Conservation (phyloP, 306 rosid species). For the Acmispon strigosus region DNA sequence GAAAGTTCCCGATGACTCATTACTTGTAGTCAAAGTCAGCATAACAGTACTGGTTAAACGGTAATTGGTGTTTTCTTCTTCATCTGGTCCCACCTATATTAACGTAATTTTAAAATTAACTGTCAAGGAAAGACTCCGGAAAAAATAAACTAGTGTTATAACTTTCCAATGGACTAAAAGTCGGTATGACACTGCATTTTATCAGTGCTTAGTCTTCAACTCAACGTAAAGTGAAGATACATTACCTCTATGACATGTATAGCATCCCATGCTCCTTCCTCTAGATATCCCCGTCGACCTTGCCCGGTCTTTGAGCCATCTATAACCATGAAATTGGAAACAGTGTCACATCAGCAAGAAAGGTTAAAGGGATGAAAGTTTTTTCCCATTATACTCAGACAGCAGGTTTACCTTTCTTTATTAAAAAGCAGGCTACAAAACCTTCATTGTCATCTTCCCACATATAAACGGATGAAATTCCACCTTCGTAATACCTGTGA, state of each 20-base stretch:
- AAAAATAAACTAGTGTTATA: not conserved
- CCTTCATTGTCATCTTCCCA: conserved; percentile 96
- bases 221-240: not conserved
- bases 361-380: conserved; percentile 5
- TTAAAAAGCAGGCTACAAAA: conserved; percentile 81
- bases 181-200: not conserved
- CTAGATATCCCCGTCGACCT: conserved; percentile 85
- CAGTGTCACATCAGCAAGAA: conserved; percentile 24
- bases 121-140: not conserved
- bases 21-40: conserved; percentile 82
- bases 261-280: conserved; percentile 99
- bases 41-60: conserved; percentile 91
- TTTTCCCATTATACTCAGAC: conserved; percentile 7
- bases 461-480: conserved; percentile 96
- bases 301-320: conserved; percentile 98
- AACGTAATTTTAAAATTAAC: not conserved
- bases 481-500: conserved; percentile 97
- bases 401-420: conserved; percentile 71
- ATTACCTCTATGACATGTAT: conserved; percentile 95
- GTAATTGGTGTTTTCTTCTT: conserved; percentile 72
- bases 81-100: conserved; percentile 76
- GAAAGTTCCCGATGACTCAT: conserved; percentile 78
- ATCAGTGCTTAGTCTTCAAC: not conserved
- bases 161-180: conserved; percentile 1
- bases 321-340: conserved; percentile 36